Evolutionary conservation across 75 land plant species (phyloP).

Genomic region (Sequoia sempervirens): DNA sequence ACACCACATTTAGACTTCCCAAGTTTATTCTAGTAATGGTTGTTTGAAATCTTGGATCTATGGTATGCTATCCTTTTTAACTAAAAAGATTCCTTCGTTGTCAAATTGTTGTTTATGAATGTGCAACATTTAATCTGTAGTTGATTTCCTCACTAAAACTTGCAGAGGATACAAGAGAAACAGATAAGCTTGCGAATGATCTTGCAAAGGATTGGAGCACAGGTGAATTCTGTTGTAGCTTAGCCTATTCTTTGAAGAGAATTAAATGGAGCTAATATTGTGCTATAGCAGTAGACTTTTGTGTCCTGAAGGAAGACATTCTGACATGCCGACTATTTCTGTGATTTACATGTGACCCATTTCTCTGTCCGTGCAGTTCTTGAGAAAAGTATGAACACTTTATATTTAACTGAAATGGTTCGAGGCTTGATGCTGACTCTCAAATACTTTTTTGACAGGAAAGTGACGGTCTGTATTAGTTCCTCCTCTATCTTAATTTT

Average conservation of each 20-base stretch:
- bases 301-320: background rate
- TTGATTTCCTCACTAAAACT: background rate
- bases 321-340: background rate
- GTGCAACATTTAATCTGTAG: background rate
- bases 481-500: background rate
- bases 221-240: constrained; percentile 25
- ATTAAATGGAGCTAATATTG: background rate
- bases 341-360: background rate
- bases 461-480: constrained; percentile 83
- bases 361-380: constrained; percentile 53
- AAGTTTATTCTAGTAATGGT: background rate
- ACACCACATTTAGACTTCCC: background rate
- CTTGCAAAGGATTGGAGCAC: constrained; percentile 72
- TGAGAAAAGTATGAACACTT: constrained; percentile 81
- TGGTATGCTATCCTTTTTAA: background rate
- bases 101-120: background rate
- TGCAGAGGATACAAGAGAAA: constrained; percentile 22
- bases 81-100: background rate
- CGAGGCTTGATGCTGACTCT: constrained; percentile 85
- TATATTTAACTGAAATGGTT: constrained; percentile 87
- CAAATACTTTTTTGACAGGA: constrained; percentile 91
- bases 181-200: constrained; percentile 62
- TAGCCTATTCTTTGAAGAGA: background rate
- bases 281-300: background rate
- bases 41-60: background rate